These are phyloP conservation scores for Chrysoporthe puriensis DNA, from an alignment of 2,329 filamentous ascomycete species.

Conservation along the genomic window DNA sequence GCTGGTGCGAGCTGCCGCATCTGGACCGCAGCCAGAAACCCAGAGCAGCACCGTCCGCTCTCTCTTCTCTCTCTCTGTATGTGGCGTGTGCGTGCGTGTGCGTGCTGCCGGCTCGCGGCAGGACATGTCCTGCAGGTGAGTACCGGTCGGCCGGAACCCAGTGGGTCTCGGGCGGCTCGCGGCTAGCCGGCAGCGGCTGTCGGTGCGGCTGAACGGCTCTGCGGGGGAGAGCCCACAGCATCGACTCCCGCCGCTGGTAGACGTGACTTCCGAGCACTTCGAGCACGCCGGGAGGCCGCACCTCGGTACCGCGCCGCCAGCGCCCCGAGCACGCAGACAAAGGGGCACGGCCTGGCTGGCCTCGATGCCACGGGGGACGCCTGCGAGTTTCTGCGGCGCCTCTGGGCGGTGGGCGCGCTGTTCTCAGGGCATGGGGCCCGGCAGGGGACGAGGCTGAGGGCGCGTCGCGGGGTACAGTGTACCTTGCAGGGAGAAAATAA, in stretches of 20 bases:
- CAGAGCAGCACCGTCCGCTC: not conserved
- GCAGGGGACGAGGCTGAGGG: not conserved
- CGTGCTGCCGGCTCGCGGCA: slow-evolving; percentile 1
- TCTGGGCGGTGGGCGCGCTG: not conserved
- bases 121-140: not conserved
- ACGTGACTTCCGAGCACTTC: not conserved
- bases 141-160: slow-evolving; percentile 9
- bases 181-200: slow-evolving; percentile 10
- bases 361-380: no score
- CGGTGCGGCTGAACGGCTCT: slow-evolving; percentile 4
- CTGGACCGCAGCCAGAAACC: not conserved
- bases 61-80: not conserved
- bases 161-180: slow-evolving; percentile 19
- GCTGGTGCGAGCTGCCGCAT: slow-evolving; percentile 7
- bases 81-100: not conserved
- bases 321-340: no score
- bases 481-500: slow-evolving; percentile 15
- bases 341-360: no score
- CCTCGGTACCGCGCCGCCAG: not conserved
- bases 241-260: not conserved
- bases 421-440: not conserved
- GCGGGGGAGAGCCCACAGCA: not conserved
- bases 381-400: no score
- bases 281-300: not conserved
- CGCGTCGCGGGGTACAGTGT: not conserved